Conservation (phyloP, 306 rosid species). For the Prosopis cineraria region DNA sequence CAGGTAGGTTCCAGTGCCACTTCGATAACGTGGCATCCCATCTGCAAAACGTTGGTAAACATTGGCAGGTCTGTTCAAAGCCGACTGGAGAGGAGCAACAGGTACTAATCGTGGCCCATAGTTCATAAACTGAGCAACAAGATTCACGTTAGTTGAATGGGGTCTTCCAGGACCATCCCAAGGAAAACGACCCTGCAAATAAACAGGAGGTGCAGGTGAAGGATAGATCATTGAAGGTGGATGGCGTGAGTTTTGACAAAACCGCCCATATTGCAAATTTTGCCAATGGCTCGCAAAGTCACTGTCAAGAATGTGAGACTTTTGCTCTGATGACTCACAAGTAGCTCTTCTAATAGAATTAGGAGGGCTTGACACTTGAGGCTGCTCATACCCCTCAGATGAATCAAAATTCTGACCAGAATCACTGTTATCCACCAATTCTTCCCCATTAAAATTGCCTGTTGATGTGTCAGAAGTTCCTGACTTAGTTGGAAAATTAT, state of each 20-base stretch:
- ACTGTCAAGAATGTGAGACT: conserved; percentile 68
- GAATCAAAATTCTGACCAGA: conserved; percentile 58
- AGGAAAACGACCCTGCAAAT: conserved; percentile 66
- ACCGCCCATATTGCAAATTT: conserved; percentile 66
- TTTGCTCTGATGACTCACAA: conserved; percentile 48
- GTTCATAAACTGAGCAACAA: conserved; percentile 48
- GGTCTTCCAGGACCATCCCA: conserved; percentile 90
- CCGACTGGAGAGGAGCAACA: conserved; percentile 58
- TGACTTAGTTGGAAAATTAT: conserved; percentile 60
- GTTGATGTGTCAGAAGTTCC: conserved; percentile 58
- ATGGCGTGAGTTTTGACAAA: conserved; percentile 56
- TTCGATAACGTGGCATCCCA: conserved; percentile 68
- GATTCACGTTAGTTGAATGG: conserved; percentile 60
- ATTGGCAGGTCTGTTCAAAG: conserved; percentile 62
- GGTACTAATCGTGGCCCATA: conserved; percentile 66
- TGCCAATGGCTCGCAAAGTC: conserved; percentile 69
- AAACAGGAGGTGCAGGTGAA: conserved; percentile 61
- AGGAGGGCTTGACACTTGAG: conserved; percentile 45
- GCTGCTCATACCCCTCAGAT: conserved; percentile 47
- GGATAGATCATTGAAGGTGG: conserved; percentile 47
- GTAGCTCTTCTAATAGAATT: conserved; percentile 41
- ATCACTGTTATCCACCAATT: conserved; percentile 48
- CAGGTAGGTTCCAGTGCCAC: conserved; percentile 88
- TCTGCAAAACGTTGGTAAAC: conserved; percentile 59
- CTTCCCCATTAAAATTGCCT: conserved; percentile 56